phyloP scores from a whole-genome alignment of 768 basidiomycete species.

The Inosperma sp. region DNA sequence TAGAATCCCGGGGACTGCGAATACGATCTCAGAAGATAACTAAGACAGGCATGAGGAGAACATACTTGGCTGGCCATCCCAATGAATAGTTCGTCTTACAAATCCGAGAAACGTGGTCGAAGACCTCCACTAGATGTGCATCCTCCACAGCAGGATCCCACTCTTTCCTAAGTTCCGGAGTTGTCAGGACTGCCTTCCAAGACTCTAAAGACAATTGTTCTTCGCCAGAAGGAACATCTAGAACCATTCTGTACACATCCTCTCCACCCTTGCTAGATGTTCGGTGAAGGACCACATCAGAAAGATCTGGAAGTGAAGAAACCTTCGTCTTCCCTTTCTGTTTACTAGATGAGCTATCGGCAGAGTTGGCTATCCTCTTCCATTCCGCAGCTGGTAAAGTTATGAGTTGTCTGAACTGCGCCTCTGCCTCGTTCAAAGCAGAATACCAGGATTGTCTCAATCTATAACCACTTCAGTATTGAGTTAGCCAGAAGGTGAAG shows the following conservation, averaged over 20 bases:
- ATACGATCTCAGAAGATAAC: conserved; percentile 1
- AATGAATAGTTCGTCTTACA: conserved; percentile 86
- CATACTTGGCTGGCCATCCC: conserved; percentile 96
- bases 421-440: conserved; percentile 69
- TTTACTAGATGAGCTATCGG: conserved; percentile 32
- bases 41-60: conserved; percentile 15
- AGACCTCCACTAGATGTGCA: conserved; percentile 75
- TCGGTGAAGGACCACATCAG: conserved; percentile 77
- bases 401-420: conserved; percentile 73
- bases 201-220: conserved; percentile 62
- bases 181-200: conserved; percentile 77
- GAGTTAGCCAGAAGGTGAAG: not conserved
- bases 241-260: conserved; percentile 71
- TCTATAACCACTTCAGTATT: conserved; percentile 35
- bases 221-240: conserved; percentile 72
- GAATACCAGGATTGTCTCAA: conserved; percentile 79
- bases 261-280: conserved; percentile 66
- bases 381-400: conserved; percentile 72
- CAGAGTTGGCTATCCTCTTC: conserved; percentile 65
- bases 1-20: conserved; percentile 81
- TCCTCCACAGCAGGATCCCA: conserved; percentile 95
- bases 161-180: conserved; percentile 82
- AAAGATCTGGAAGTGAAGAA: conserved; percentile 51
- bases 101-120: conserved; percentile 82
- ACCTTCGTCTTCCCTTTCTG: conserved; percentile 61